Conservation (phyloP, 2,329 filamentous ascomycete genomes). For the Exophiala oligosperma region DNA sequence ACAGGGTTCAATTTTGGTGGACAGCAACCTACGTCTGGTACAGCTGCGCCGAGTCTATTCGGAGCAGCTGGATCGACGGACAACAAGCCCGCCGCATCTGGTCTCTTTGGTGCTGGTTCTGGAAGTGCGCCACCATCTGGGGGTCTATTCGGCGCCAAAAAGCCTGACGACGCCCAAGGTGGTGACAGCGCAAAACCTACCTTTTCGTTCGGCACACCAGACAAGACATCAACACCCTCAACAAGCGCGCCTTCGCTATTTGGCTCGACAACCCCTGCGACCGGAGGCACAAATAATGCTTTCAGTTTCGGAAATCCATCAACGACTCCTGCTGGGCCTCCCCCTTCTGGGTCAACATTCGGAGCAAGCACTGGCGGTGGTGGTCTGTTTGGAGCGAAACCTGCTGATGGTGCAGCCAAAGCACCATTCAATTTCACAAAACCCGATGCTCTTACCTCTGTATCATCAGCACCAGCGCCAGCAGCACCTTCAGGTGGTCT, state of each 20-base stretch:
- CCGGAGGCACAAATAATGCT: conserved; percentile 40
- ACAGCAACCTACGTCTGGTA: neutral
- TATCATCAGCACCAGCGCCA: conserved; percentile 29
- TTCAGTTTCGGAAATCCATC: conserved; percentile 42
- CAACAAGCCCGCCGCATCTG: conserved; percentile 15
- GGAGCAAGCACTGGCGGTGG: conserved; percentile 33
- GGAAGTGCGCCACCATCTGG: neutral
- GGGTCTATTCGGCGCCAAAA: conserved; percentile 14
- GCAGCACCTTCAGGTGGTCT: conserved; percentile 33
- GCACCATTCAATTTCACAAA: conserved; percentile 34
- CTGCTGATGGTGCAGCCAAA: conserved; percentile 11
- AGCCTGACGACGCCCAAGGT: conserved; percentile 12
- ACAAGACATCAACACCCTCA: conserved; percentile 17
- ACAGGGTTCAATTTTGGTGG: conserved; percentile 22
- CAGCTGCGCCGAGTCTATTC: conserved; percentile 6
- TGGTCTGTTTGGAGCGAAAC: conserved; percentile 36
- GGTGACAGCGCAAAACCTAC: conserved; percentile 10
- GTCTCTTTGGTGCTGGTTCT: conserved; percentile 23
- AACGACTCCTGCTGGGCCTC: conserved; percentile 53
- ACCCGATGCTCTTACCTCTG: conserved; percentile 13
- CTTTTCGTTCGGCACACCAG: conserved; percentile 23
- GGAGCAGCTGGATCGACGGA: conserved; percentile 5
- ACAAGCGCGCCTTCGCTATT: conserved; percentile 38
- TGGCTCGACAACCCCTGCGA: conserved; percentile 33
- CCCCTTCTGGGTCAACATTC: conserved; percentile 37